Evolutionary conservation across 495 filamentous ascomycete genomes (phyloP).

Genomic region (Podospora fimiseda): DNA sequence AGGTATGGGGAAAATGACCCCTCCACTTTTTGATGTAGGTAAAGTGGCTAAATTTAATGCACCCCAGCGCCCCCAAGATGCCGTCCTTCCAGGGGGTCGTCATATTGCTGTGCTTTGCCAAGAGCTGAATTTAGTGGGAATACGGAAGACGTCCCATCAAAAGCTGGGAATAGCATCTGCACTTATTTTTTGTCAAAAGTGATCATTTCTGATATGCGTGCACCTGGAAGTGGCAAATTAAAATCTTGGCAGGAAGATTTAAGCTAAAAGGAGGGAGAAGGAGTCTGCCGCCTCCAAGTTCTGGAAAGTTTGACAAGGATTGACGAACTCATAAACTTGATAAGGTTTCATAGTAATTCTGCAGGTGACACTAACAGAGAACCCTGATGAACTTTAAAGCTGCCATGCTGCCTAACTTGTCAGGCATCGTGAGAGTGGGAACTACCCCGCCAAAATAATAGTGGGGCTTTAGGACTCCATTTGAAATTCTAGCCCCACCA

Average conservation of each 20-base stretch:
- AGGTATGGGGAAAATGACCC: too few species aligned
- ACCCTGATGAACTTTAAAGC: background rate
- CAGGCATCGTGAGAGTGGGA: constrained; percentile 5
- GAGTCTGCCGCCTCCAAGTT: too few species aligned
- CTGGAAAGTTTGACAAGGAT: too few species aligned
- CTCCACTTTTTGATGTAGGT: constrained; percentile 11
- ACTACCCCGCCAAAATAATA: constrained; percentile 10
- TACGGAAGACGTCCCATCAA: background rate
- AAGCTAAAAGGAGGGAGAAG: too few species aligned
- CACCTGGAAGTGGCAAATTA: too few species aligned
- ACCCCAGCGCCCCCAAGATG: background rate
- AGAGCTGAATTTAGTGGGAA: background rate
- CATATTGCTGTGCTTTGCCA: too few species aligned
- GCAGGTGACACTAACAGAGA: background rate
- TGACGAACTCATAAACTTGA: too few species aligned
- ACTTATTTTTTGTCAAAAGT: background rate
- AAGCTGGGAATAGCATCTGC: background rate
- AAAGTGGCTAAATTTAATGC: constrained; percentile 8
- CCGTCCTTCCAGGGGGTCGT: background rate
- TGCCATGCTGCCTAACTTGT: constrained; percentile 3
- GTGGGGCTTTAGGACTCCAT: background rate
- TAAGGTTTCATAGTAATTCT: background rate
- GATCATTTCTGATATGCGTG: too few species aligned
- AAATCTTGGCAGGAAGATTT: too few species aligned
- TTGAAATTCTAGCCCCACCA: constrained; percentile 13